Evolutionary conservation across 768 basidiomycete species (phyloP).

Genomic region (Amanita thiersii): DNA sequence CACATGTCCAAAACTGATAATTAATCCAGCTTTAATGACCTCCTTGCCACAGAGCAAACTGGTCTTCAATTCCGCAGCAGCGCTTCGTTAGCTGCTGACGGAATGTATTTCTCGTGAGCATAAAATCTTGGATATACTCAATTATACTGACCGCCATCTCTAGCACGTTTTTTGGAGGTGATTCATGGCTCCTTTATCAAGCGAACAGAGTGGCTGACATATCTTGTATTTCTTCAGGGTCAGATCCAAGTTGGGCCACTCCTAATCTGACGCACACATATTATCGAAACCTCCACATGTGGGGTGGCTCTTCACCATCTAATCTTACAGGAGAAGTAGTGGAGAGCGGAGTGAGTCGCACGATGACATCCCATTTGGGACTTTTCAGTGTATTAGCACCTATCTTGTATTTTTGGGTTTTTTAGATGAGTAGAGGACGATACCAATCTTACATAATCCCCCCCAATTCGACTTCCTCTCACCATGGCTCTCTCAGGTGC

Average conservation of each 20-base stretch:
- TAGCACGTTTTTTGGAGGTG: slow-evolving; percentile 81
- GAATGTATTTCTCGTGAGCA: slow-evolving; percentile 73
- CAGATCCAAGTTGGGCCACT: slow-evolving; percentile 66
- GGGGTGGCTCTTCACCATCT: slow-evolving; percentile 45
- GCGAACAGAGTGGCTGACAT: slow-evolving; percentile 10
- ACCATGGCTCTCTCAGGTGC: slow-evolving; percentile 84
- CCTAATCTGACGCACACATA: slow-evolving; percentile 61
- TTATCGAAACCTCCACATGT: slow-evolving; percentile 67
- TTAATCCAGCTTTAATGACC: slow-evolving; percentile 54
- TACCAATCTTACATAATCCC: not conserved
- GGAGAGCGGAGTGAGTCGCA: slow-evolving; percentile 15
- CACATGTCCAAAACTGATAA: not conserved
- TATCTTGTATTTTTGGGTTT: not conserved
- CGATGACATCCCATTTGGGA: not conserved
- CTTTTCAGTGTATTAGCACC: not conserved
- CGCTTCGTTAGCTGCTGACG: slow-evolving; percentile 45
- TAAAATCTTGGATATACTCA: slow-evolving; percentile 1
- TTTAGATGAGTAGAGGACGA: too few species aligned
- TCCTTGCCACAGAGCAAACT: slow-evolving; percentile 48
- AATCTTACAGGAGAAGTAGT: slow-evolving; percentile 30
- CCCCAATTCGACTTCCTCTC: not conserved
- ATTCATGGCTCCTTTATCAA: slow-evolving; percentile 4
- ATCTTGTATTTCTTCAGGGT: slow-evolving; percentile 36
- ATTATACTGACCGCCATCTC: slow-evolving; percentile 4
- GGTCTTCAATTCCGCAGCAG: slow-evolving; percentile 58